Evolutionary conservation across 1,284 basidiomycete genomes (phyloP), one percentile per base, ranked within the genome.

Genomic region (Pyrrhoderma lamaoense): DNA sequence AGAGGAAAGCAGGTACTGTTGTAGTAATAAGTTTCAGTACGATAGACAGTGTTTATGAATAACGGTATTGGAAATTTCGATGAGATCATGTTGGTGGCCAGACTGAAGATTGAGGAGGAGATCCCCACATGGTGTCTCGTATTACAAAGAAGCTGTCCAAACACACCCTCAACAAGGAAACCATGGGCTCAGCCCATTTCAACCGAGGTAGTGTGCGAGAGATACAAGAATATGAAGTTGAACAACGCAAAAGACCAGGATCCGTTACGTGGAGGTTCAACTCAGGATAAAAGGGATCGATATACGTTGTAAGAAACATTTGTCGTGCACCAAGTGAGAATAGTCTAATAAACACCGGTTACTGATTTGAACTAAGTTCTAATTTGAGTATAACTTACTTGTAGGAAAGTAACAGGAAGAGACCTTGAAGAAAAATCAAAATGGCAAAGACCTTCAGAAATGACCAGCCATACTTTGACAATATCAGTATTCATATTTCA

Each of bases 251-350:
- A 59, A 68, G 67, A 64, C 75, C 69, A 46, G 73, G 74, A 59
- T 69, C 71, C 56, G 67, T 69, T 54, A 71, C 62, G 65, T 80
- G 74, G 49, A 76, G 62, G 63, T 84, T 74, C 44, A 85, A 71
- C 60, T 85, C 79, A 16, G 82, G 77, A 61, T 83, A 76, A 67
- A 84, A 79, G 51, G 85, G 79, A 61, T 88, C 84, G 60, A 82
- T 85, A 59, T 85, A 87, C 54, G 76, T 77, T 52, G 73, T 76
- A 52, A 77, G 65, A 60, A 78, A 79, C 44, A 75, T 63, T 31
- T 69, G 66, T 55, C 60, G 67, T 45, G 74, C 73, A 52, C 71
- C 65, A 43, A 61, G 57, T 36, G 64, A 63, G 48, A 69, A 68
- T 47, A 70, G 67, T 58, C 74, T 75, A 22, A 36, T 23, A 40